A percentile compares a stretch with the other conserved stretches of the same genome.
Evolutionary conservation across 352 stramenopile genomes (phyloP).

Genomic region (Phytophthora sp.): DNA sequence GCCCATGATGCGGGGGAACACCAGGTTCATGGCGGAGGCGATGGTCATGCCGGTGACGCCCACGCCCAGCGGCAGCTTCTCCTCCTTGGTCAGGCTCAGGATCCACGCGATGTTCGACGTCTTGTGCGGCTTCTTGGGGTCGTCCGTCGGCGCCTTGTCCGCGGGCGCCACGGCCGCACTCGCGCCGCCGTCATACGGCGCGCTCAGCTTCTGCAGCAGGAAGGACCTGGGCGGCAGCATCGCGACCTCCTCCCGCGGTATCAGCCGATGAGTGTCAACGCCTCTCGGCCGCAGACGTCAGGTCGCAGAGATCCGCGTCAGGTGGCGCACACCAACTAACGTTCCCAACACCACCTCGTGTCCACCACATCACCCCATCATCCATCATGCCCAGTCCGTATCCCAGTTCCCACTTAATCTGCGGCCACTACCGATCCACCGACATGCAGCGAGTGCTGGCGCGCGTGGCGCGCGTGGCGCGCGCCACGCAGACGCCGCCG

Average conservation of each 20-base stretch:
- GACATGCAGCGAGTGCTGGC: constrained; percentile 34
- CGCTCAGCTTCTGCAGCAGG: constrained; percentile 70
- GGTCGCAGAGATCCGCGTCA: not conserved
- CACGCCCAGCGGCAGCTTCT: constrained; percentile 66
- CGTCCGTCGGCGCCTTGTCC: not conserved
- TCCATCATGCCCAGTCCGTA: constrained; percentile 1
- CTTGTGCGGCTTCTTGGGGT: constrained; percentile 15
- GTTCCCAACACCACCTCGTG: not conserved
- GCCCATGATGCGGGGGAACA: constrained; percentile 90
- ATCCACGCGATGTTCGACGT: constrained; percentile 73
- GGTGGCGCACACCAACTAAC: too few species aligned
- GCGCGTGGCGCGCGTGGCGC: constrained; percentile 5
- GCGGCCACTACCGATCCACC: not conserved
- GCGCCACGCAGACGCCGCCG: not conserved
- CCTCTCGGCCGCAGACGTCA: not conserved
- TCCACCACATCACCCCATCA: not conserved
- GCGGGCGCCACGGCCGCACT: constrained; percentile 6
- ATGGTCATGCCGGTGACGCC: constrained; percentile 85
- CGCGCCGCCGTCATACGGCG: constrained; percentile 30
- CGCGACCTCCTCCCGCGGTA: not conserved
- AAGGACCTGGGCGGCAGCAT: constrained; percentile 77
- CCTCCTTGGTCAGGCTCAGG: constrained; percentile 65
- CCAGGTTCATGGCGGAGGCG: constrained; percentile 87
- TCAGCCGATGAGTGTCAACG: not conserved
- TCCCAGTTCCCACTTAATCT: constrained; percentile 3